phyloP scores from a whole-genome alignment of 108 stramenopile species.

The Cyclotella sp. region DNA sequence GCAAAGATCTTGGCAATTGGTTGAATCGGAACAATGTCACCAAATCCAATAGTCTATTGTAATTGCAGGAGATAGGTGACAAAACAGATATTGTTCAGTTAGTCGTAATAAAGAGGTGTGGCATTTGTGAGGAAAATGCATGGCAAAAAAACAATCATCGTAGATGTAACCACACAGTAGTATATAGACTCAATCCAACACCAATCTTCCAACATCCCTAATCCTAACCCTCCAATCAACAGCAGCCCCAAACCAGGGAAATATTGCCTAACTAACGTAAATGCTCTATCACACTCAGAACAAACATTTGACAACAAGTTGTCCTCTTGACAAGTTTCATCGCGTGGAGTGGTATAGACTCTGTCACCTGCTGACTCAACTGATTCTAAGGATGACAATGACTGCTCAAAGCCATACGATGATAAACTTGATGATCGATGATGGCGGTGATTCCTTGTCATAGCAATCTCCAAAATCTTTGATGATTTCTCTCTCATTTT shows the following conservation, averaged over 20 bases:
- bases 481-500: conserved; percentile 22
- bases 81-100: background rate
- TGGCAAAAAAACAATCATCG: conserved; percentile 22
- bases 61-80: background rate
- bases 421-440: background rate
- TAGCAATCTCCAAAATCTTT: conserved; percentile 22
- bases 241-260: conserved; percentile 25
- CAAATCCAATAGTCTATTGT: conserved; percentile 64
- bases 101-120: conserved; percentile 2
- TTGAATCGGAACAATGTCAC: conserved; percentile 53
- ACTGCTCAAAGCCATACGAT: background rate
- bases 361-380: background rate
- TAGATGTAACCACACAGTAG: conserved; percentile 64
- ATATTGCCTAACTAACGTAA: conserved; percentile 3
- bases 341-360: too few species aligned
- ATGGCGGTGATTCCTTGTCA: conserved; percentile 4
- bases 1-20: conserved; percentile 30
- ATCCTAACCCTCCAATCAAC: conserved; percentile 28
- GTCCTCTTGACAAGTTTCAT: background rate
- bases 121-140: conserved; percentile 4
- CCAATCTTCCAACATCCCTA: conserved; percentile 38
- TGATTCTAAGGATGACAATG: conserved; percentile 1
- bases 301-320: background rate
- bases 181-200: conserved; percentile 53
- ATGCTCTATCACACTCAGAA: background rate